Evolutionary conservation across 2,329 filamentous ascomycete species (phyloP).

Genomic region (Aspergillus texensis): DNA sequence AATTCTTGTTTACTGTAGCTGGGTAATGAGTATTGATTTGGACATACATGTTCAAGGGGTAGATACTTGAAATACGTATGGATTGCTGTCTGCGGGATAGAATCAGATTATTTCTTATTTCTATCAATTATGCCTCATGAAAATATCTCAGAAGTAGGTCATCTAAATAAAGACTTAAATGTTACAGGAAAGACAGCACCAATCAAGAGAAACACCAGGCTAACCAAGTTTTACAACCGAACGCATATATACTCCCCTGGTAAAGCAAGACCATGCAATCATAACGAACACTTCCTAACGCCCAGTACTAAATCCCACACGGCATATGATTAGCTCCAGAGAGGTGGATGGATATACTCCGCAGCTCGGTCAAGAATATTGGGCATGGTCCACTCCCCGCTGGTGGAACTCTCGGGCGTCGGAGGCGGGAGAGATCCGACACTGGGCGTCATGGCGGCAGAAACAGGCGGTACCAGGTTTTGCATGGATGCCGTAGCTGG

Average conservation of each 20-base stretch:
- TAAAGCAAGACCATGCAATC: not conserved
- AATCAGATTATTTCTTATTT: not conserved
- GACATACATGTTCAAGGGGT: too few relatives aligned
- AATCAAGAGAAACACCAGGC: not conserved
- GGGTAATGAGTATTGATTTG: too few relatives aligned
- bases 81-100: not conserved
- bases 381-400: constrained; percentile 49
- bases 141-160: not conserved
- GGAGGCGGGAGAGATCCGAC: constrained; percentile 45
- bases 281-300: constrained; percentile 1
- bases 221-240: not conserved
- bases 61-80: not conserved
- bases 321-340: constrained; percentile 39
- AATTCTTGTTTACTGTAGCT: too few relatives aligned
- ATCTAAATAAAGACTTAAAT: not conserved
- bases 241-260: constrained; percentile 1
- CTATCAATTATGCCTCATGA: not conserved
- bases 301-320: not conserved
- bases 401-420: constrained; percentile 52
- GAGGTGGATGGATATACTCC: constrained; percentile 52
- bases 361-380: constrained; percentile 49
- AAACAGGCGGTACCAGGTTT: constrained; percentile 19
- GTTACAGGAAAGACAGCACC: not conserved
- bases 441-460: constrained; percentile 36
- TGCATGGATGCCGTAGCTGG: constrained; percentile 18